A percentile compares a stretch with the other conserved stretches of the same genome.
Evolutionary conservation across 345 rosid genomes (phyloP).

Genomic region (Populus ilicifolia): DNA sequence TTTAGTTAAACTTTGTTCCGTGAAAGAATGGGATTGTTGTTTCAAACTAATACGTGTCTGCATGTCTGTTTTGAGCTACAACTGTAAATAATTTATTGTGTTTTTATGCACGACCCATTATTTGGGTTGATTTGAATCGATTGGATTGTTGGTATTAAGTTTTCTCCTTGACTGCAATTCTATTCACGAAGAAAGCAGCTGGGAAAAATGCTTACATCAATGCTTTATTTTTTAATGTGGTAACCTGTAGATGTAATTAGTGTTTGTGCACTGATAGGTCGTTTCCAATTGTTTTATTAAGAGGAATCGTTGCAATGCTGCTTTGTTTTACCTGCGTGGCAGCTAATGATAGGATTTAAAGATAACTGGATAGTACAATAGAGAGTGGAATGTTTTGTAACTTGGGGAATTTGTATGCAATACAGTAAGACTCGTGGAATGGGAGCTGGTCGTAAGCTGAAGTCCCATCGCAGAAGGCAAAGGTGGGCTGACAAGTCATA

Average conservation of each 20-base stretch:
- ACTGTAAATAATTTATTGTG: background rate
- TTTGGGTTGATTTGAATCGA: background rate
- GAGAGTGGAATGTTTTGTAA: background rate
- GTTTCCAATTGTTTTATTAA: background rate
- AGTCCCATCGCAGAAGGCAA: constrained; percentile 65
- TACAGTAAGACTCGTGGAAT: constrained; percentile 65
- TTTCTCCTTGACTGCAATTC: background rate
- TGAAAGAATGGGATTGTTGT: background rate
- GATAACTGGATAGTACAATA: background rate
- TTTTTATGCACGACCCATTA: background rate
- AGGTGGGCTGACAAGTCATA: constrained; percentile 94
- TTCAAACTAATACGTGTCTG: background rate
- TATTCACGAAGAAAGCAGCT: background rate
- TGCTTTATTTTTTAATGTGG: background rate
- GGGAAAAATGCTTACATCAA: background rate
- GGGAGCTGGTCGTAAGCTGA: constrained; percentile 86
- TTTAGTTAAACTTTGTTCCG: background rate
- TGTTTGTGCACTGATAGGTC: background rate
- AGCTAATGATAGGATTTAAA: background rate
- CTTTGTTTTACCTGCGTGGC: background rate
- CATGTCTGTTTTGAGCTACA: background rate
- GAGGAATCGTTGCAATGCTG: background rate
- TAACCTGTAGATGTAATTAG: background rate
- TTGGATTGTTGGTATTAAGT: background rate
- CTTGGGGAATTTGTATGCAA: background rate